Base-by-base conservation (phyloP, 345 rosid genomes). In the Streptanthus diversifolius region DNA sequence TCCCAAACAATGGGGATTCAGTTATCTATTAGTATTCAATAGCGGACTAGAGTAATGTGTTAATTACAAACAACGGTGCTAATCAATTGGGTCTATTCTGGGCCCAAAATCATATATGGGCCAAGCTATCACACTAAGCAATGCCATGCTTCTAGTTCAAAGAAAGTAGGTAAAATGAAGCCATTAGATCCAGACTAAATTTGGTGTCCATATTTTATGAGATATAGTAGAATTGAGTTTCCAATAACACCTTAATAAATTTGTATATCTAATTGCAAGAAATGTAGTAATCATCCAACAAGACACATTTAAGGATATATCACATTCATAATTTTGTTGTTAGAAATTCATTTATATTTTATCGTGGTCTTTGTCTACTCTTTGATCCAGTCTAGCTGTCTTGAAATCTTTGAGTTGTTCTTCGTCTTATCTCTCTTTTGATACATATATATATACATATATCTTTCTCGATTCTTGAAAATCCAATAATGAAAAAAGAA, bases 401-500 rank as follows among this genome's bases (percentile, higher is more conserved):
- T 18, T 48, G 12, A 61, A 14, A 49, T 29, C 17, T 27, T 61
- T 37, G 68, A 71, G 30, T 32, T 22, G 12, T 59, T 60, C 67
- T 60, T 71, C 51, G 3, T 60, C 35, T 61, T 51, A 19, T 36
- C 8, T 47, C 49, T 25, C 37, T 59, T 68, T 70, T 12, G 39
- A 47, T 58, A 1, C 0, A 5, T 17, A 21, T 18, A 29, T 71
- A 24, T 52, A 36, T 17, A 8, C 8, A 39, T 7, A 24, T 22
- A 59, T 47, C 13, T 59, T 39, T 24, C 37, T 45, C 10, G 9
- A 18, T 24, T 75, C 58, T 59, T 53, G 69, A 75, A 40, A 59
- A 12, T 44, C 64, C 14, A 45, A 45, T 44, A 65, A 73, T 65
- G 74, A 75, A 41, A 66, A 35, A 19, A 36, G 37, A 64, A 18